Base-by-base conservation (phyloP, 2,329 filamentous ascomycete species). In the Fusarium aywerte region DNA sequence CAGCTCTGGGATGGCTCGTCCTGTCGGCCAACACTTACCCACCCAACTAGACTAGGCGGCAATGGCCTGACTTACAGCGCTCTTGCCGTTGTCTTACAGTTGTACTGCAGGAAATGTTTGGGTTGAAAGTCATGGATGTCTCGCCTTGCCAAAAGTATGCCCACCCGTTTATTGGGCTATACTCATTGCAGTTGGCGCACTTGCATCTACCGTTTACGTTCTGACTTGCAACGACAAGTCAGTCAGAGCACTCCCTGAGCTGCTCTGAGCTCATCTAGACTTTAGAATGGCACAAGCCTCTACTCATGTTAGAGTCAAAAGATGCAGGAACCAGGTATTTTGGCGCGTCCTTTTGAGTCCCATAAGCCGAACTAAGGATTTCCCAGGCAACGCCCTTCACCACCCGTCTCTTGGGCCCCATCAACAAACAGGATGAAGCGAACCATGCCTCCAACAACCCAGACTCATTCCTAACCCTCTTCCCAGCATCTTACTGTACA, bases 341-440 rank as follows among this genome's bases (percentile, higher is more conserved):
- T 9, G 11, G 5, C 20, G 2, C 2, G 7, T n/a, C 4, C 8
- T 11, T 4, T n/a, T 11, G 4, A 2, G 5, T 2, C 2, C 4
- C 20, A 5, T 4, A 23, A 7, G 3, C 5, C 23, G 12, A 20
- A 8, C 7, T 33, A 2, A 33, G 7, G 21, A 13, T 6, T 1
- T 3, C 33, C 3, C 3, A 11, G 29, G 8, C 4, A 13, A 10
- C 11, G 2, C 29, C 44, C 0, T 48, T 25, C 16, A 25, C 16
- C 9, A 36, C 13, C n/a, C 31, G 25, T 15, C 44, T 48, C 4
- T 10, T 35, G 8, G n/a, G 12, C 2, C 16, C 11, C 23, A 18
- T 43, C 10, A 18, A 23, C 7, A 23, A 29, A 7, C 12, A 35
- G 2, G 4, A 9, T 25, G 5, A 23, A 15, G 4, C 9, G 7